Evolutionary conservation across 2,329 filamentous ascomycete species (phyloP), one percentile per base, ranked within the genome.

Genomic region (Penicillium sp.): DNA sequence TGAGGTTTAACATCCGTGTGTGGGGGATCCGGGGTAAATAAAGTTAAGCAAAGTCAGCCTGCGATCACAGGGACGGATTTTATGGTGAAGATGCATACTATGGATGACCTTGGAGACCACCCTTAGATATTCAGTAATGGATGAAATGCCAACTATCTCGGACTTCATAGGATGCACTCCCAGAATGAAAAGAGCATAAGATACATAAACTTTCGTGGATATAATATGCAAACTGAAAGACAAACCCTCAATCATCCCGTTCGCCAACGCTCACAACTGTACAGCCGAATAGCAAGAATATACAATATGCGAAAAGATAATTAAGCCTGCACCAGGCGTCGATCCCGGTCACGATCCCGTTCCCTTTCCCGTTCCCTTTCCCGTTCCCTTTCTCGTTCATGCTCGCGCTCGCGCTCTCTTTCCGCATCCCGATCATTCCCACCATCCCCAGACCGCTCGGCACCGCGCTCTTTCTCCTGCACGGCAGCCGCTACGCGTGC

Each of bases 401-500:
- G 57, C 9, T 62, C 56, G 10, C 42, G 50, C 13, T 55, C 51
- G 4, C 53, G 54, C 20, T 50, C 46, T 31, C 44, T 43, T 13
- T 56, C 46, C 1, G 33, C 16, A 39, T 55, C 50, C 1, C 41
- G 50, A 14, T 54, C 56, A 28, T 24, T 45, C 27, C 36, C 44
- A 13, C 28, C 48, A 30, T 62, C 63, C 25, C 45, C 45, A 20
- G 42, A 38, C 9, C 61, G 58, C 50, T 63, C 61, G 3, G 53
- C 58, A 16, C 60, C 63, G 6, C 62, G 55, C 35, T 66, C 65
- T 24, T 61, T 60, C 33, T 66, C 63, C 47, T 69, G 66, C 16
- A 64, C 67, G 4, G 66, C 67, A 5, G 69, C 67, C 6, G 69
- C 66, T 24, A 67, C 67, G 9, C 69, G 66, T 6, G 63, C 59